Evolutionary conservation across 202 grass and related monocot genomes (phyloP), one percentile per base, ranked within the genome.

Genomic region (Sporobolus alterniflorus): DNA sequence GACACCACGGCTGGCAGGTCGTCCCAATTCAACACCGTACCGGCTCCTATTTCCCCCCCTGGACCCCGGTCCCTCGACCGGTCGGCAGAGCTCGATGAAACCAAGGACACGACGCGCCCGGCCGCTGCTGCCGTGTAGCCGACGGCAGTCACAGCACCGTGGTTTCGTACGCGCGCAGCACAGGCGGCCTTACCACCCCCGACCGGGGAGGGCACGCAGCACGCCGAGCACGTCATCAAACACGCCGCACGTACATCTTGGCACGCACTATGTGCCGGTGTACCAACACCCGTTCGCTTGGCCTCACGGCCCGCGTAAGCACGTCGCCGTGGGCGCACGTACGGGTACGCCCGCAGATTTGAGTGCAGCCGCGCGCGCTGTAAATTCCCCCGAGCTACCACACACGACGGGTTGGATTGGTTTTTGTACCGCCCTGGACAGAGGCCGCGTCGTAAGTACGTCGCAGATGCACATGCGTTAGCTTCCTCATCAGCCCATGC

Each of bases 361-460:
- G 54, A 15, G 21, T 48, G 79, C 21, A 29, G 31, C 10, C 30
- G 80, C 55, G 46, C 2, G 46, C 46, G 46, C 13, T n/a, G 80
- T 82, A 52, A 65, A 73, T 64, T 51, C 64, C 1, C 39, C 1
- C 39, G 60, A 57, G 26, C 62, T 46, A 83, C 47, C 69, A 32
- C 60, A 61, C 39, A 29, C 32, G 24, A n/a, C 2, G 22, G 4
- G 48, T 12, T 8, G 6, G 36, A 11, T 9, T 44, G 50, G 32
- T 39, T 39, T n/a, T 56, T 16, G 48, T 48, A 15, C 17, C 17
- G 12, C 30, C 66, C 48, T 22, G 24, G 54, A 26, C n/a, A n/a
- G n/a, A n/a, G n/a, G 29, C 29, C 46, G 46, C 46, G 13, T 48
- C 29, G 7, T 18, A 66, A 21, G 29, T n/a, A 2, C 11, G 13